Conservation (phyloP, 1,284 basidiomycete species). For the Ceratobasidium papillatum region DNA sequence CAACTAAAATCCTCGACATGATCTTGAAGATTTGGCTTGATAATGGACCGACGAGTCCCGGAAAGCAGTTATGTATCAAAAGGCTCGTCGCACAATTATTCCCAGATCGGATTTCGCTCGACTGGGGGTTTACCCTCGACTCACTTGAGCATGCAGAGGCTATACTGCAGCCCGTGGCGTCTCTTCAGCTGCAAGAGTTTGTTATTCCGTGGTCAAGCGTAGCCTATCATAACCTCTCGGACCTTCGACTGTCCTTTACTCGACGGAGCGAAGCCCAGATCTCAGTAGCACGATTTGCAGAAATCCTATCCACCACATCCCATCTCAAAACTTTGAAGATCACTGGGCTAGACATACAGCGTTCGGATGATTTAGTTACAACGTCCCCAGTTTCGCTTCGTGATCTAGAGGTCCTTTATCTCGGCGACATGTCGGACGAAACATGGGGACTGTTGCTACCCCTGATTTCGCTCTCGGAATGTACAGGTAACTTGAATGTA, state of each 20-base stretch:
- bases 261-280: background rate
- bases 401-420: background rate
- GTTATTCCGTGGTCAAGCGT: background rate
- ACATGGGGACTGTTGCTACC: background rate
- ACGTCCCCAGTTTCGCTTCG: background rate
- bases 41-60: background rate
- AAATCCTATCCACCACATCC: background rate
- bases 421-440: background rate
- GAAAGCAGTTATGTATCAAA: background rate
- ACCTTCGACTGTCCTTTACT: constrained; percentile 7
- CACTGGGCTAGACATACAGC: background rate
- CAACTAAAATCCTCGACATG: background rate
- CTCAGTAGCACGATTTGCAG: background rate
- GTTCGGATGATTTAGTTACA: background rate
- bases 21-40: background rate
- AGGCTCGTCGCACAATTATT: background rate
- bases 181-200: background rate
- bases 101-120: background rate
- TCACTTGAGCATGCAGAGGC: background rate
- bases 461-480: background rate
- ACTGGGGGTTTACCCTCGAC: background rate
- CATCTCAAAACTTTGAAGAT: background rate
- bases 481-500: background rate
- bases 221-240: background rate
- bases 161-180: background rate